A percentile compares a stretch with the other conserved stretches of the same genome.
Conservation (phyloP, 768 basidiomycete genomes). For the Termitomyces sp. region DNA sequence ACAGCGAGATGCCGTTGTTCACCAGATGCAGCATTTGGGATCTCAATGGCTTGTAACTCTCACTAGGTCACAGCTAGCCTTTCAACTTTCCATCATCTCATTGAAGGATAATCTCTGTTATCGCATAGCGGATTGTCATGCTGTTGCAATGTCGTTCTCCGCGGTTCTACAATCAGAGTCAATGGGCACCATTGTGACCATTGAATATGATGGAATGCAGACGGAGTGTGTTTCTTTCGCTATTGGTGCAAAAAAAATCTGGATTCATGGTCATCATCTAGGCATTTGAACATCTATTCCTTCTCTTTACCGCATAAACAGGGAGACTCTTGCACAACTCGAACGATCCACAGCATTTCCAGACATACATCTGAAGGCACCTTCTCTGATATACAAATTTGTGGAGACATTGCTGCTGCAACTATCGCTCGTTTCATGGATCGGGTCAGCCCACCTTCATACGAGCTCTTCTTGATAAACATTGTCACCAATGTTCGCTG, state of each 20-base stretch:
- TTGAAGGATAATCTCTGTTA: slow-evolving; percentile 24
- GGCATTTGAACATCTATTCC: slow-evolving; percentile 19
- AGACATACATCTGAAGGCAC: slow-evolving; percentile 15
- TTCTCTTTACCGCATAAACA: slow-evolving; percentile 14
- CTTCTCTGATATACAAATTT: slow-evolving; percentile 22
- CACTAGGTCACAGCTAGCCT: slow-evolving; percentile 23
- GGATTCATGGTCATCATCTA: not conserved
- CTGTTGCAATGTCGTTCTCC: slow-evolving; percentile 28
- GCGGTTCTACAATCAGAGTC: slow-evolving; percentile 23
- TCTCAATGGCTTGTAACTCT: slow-evolving; percentile 46
- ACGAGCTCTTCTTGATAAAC: slow-evolving; percentile 29
- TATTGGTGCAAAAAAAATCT: not conserved
- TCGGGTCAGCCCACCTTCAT: slow-evolving; percentile 13
- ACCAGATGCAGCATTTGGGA: slow-evolving; percentile 46
- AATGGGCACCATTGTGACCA: slow-evolving; percentile 8
- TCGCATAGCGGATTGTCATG: slow-evolving; percentile 25
- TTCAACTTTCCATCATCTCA: slow-evolving; percentile 44
- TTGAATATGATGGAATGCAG: slow-evolving; percentile 9
- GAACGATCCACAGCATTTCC: slow-evolving; percentile 9
- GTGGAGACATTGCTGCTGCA: slow-evolving; percentile 24
- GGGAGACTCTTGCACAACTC: slow-evolving; percentile 6
- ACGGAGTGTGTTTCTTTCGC: slow-evolving; percentile 5
- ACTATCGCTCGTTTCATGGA: slow-evolving; percentile 16
- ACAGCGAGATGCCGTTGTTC: slow-evolving; percentile 33
- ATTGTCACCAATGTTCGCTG: slow-evolving; percentile 16